Percentiles rank a stretch among this genome's conserved stretches.
phyloP scores from a whole-genome alignment of 2,329 filamentous ascomycete species.

The Arachnomyces sp. region DNA sequence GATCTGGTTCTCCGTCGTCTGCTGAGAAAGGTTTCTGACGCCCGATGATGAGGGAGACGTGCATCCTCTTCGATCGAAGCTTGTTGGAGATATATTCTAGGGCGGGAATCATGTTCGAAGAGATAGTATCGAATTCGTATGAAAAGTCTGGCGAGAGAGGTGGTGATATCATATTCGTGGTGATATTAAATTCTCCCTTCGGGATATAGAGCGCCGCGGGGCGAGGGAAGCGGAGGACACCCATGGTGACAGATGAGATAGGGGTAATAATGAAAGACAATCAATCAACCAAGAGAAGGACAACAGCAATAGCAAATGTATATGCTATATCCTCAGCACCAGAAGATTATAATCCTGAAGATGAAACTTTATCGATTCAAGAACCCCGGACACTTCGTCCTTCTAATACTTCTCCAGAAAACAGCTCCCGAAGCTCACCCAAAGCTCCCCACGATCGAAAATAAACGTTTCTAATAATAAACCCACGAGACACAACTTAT shows the following conservation, averaged over 20 bases:
- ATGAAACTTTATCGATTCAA: no score
- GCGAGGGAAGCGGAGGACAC: slow-evolving; percentile 27
- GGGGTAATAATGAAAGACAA: neutral
- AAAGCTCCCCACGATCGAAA: no score
- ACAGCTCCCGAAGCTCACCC: no score
- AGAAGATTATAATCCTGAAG: no score
- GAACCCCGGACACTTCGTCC: no score
- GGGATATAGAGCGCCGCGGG: slow-evolving; percentile 29
- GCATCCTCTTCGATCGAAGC: slow-evolving; percentile 30
- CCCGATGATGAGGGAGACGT: slow-evolving; percentile 33
- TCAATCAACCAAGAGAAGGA: neutral
- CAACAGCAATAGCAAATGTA: neutral
- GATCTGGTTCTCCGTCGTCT: slow-evolving; percentile 26
- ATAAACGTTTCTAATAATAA: no score
- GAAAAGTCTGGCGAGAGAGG: slow-evolving; percentile 31
- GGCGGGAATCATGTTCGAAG: slow-evolving; percentile 26
- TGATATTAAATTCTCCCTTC: slow-evolving; percentile 17
- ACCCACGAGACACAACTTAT: no score
- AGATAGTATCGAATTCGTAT: slow-evolving; percentile 30
- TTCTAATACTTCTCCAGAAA: no score
- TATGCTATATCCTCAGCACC: no score
- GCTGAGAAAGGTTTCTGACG: slow-evolving; percentile 33
- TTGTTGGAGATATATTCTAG: slow-evolving; percentile 35
- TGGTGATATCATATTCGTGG: slow-evolving; percentile 34
- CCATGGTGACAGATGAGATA: slow-evolving; percentile 19